Conservation (phyloP, 2,329 filamentous ascomycete genomes). For the Pestalotiopsis sp. region DNA sequence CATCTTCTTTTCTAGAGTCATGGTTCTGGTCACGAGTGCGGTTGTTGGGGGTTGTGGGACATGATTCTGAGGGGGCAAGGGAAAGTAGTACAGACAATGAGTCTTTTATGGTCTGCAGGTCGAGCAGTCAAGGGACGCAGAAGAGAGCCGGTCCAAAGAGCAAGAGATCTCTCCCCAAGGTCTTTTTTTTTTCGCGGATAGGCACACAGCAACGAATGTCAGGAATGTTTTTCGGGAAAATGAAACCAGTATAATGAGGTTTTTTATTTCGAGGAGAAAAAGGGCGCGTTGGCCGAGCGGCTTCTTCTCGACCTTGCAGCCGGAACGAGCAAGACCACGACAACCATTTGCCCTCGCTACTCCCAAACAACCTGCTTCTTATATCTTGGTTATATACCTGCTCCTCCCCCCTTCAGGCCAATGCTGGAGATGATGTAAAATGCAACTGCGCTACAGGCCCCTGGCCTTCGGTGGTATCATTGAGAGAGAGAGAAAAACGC, state of each 20-base stretch:
- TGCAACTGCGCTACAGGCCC: background rate
- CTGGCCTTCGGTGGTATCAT: conserved; percentile 4
- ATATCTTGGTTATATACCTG: background rate
- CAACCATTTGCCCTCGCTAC: background rate
- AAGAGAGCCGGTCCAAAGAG: no score
- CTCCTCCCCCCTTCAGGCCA: background rate
- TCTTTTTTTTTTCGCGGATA: no score
- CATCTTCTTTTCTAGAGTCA: background rate
- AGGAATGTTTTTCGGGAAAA: no score
- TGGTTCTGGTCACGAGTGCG: background rate
- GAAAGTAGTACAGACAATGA: background rate
- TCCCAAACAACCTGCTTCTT: background rate
- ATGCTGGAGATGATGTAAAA: background rate
- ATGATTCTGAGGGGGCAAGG: background rate
- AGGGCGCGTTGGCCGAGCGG: no score
- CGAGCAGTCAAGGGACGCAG: no score
- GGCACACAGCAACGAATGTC: no score
- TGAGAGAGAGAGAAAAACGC: background rate
- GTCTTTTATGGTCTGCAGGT: no score
- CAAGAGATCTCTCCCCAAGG: no score
- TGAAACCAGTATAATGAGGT: no score
- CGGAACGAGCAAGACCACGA: background rate
- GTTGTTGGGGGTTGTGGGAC: background rate
- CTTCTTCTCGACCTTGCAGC: no score
- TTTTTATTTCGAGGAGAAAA: no score